Base-by-base conservation (phyloP, 495 filamentous ascomycete species). In the Penicillium argentinense region DNA sequence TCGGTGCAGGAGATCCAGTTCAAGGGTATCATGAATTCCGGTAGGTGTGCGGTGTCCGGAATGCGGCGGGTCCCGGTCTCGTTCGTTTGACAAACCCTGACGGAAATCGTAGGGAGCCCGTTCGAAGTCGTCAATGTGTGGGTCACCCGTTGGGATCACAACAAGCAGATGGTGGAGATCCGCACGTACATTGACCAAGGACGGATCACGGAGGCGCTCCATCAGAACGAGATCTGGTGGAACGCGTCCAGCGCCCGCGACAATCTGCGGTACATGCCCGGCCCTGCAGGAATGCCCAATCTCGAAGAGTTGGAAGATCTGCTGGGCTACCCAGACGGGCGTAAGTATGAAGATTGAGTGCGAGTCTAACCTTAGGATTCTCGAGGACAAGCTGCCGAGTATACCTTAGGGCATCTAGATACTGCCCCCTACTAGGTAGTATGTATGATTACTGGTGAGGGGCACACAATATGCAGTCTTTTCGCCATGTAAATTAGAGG, bases 51-150 rank as follows among this genome's bases (percentile, higher is more conserved):
- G 9, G n/a, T 33, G 4, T 16, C 29, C 24, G 39, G 39, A 18
- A 18, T 13, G 26, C 25, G n/a, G n/a, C n/a, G n/a, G n/a, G n/a
- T n/a, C n/a, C n/a, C n/a, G n/a, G n/a, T n/a, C n/a, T n/a, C n/a
- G n/a, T n/a, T n/a, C n/a, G n/a, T n/a, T n/a, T n/a, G n/a, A n/a
- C n/a, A n/a, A n/a, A n/a, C n/a, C n/a, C n/a, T n/a, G n/a, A n/a
- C n/a, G n/a, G n/a, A n/a, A n/a, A n/a, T n/a, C n/a, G n/a, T n/a
- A 68, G 64, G 64, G 1, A 58, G 64, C 7, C 28, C 39, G 5
- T 70, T 68, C 25, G 64, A 67, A 12, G 59, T 68, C 27, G 50
- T 67, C 32, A 70, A 68, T 48, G 65, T 68, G 8, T 70, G 64
- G 67, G 57, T 68, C 17, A 70, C 67, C n/a, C 47, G 59, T 22